Percentiles rank a stretch among this genome's conserved stretches.
These are phyloP conservation scores for Gillenia trifoliata DNA, from an alignment of 306 rosid genomes.

Conservation along the genomic window DNA sequence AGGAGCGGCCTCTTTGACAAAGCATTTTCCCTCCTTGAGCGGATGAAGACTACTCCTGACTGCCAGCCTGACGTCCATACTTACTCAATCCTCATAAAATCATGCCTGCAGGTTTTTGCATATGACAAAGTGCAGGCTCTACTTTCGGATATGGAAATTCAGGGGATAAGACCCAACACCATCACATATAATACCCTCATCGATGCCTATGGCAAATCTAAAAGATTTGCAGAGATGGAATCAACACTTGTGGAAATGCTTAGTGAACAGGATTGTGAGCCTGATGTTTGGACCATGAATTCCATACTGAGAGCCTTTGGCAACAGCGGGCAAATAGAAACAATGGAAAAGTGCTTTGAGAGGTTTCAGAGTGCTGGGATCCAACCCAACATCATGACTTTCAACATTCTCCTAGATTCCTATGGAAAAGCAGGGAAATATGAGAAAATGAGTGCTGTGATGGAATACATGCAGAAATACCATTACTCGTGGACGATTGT, in stretches of 20 bases:
- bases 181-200: constrained; percentile 82
- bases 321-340: constrained; percentile 72
- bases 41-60: constrained; percentile 66
- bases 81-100: constrained; percentile 79
- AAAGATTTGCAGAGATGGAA: constrained; percentile 93
- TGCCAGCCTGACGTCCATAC: constrained; percentile 91
- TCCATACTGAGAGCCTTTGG: constrained; percentile 92
- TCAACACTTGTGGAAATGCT: constrained; percentile 74
- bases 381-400: constrained; percentile 80
- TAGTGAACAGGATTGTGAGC: constrained; percentile 51
- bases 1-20: constrained; percentile 76
- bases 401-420: constrained; percentile 81
- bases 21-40: constrained; percentile 73
- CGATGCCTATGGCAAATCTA: constrained; percentile 88
- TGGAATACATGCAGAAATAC: constrained; percentile 95
- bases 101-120: constrained; percentile 70
- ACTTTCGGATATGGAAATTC: constrained; percentile 70
- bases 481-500: constrained; percentile 89
- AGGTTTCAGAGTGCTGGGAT: constrained; percentile 80
- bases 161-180: constrained; percentile 71
- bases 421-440: constrained; percentile 63
- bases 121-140: constrained; percentile 68
- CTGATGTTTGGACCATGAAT: constrained; percentile 95
- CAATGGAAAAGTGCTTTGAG: constrained; percentile 90
- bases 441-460: constrained; percentile 78